A percentile compares a stretch with the other conserved stretches of the same genome.
These are phyloP conservation scores for Globisporangium perplexum DNA, from an alignment of 352 stramenopile genomes.

Conservation along the genomic window DNA sequence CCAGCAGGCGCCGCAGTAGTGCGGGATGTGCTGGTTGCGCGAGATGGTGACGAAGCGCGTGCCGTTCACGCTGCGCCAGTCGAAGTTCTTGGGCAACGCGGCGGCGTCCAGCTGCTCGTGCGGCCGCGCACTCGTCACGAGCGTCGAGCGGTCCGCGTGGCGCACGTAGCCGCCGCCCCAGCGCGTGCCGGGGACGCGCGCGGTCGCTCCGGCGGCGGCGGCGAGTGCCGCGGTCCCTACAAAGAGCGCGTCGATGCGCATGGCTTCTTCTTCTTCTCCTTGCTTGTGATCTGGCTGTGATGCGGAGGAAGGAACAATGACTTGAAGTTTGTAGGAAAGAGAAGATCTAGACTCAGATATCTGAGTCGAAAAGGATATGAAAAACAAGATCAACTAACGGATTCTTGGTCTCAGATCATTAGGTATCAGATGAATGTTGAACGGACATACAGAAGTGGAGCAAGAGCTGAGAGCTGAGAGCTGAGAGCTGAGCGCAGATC, in stretches of 20 bases:
- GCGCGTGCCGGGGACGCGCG: background rate
- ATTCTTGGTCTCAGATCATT: too few species aligned
- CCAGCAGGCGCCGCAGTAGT: constrained; percentile 90
- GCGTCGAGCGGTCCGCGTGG: constrained; percentile 59
- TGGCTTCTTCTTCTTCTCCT: constrained; percentile 18
- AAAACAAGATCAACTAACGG: background rate
- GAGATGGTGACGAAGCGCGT: constrained; percentile 81
- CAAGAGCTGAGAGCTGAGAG: too few species aligned
- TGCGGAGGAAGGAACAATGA: background rate
- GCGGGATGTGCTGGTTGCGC: constrained; percentile 82
- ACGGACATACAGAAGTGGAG: too few species aligned
- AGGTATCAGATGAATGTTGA: too few species aligned
- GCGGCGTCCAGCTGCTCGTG: constrained; percentile 58
- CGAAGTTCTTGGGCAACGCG: constrained; percentile 90
- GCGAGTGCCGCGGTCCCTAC: constrained; percentile 1
- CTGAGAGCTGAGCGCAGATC: too few species aligned
- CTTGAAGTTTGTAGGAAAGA: background rate
- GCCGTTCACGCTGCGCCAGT: constrained; percentile 88
- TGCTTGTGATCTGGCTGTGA: background rate
- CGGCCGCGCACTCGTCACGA: constrained; percentile 51
- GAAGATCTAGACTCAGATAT: too few species aligned
- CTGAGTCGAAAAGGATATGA: too few species aligned
- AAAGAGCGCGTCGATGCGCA: constrained; percentile 15
- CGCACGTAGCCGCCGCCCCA: constrained; percentile 63
- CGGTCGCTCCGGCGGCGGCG: background rate